Evolutionary conservation across 2,329 filamentous ascomycete species (phyloP).

Genomic region (Botrytis hyacinthi): DNA sequence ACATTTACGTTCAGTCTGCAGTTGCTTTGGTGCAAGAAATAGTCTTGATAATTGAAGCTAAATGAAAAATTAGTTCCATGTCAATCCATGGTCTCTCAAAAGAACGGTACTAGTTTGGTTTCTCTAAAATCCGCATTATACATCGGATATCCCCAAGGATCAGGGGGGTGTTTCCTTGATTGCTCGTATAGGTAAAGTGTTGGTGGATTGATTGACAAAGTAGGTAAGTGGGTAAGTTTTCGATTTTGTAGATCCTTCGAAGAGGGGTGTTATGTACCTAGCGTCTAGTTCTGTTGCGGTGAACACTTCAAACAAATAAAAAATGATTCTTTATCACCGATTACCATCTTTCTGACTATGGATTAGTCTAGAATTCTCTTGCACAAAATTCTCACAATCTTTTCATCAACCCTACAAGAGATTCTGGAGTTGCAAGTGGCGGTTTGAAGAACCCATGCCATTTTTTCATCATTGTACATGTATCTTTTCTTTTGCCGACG

Average conservation of each 20-base stretch:
- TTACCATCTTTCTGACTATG: not conserved
- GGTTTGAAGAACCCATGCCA: not conserved
- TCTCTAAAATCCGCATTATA: not conserved
- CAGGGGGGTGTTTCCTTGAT: not conserved
- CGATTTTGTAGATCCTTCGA: conserved; percentile 2
- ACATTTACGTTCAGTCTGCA: not conserved
- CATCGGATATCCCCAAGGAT: not conserved
- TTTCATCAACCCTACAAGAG: not conserved
- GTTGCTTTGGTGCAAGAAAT: not conserved
- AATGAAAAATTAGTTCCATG: not conserved
- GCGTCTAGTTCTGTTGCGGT: conserved; percentile 9
- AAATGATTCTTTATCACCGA: not conserved
- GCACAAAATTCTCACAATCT: not conserved
- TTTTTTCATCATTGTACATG: not conserved
- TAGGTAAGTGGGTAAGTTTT: not conserved
- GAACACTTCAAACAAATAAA: conserved; percentile 2
- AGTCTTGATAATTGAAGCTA: not conserved
- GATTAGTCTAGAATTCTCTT: not conserved
- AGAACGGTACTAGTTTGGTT: not conserved
- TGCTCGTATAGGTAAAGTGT: not conserved
- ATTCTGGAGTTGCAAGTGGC: not conserved
- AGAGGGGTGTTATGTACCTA: not conserved
- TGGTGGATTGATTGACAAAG: not conserved
- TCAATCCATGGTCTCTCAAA: not conserved
- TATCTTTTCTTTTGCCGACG: not conserved